Base-by-base conservation (phyloP, 768 basidiomycete species). In the Tephrocybe sp. region DNA sequence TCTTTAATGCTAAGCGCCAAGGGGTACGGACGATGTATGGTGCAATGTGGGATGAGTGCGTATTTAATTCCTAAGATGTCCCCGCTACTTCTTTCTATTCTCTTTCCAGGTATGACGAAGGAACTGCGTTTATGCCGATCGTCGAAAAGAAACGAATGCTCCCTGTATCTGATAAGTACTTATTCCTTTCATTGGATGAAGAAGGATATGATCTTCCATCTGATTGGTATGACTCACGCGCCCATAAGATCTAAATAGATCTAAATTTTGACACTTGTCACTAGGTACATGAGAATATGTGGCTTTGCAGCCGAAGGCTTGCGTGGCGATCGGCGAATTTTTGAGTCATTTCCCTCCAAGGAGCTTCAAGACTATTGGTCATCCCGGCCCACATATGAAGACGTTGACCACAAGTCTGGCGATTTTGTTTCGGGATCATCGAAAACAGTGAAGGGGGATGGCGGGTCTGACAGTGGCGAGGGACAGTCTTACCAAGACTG, bases 21-120 rank as follows among this genome's bases (percentile, higher is more conserved):
- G 83, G 86, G 24, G 83, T 79, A 6, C 78, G 81, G 17, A 84
- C 71, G 6, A 78, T 91, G 47, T 92, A 92, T 55, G 85, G 86
- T 20, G 88, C 89, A 6, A 92, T 91, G 89, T 92, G 90, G 88
- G 90, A 93, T 60, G 90, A 91, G 85, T 81, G 53, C 61, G 76
- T 69, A 9, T 21, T 59, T 56, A 37, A 4, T 42, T 56, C 54
- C 39, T 30, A 41, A 43, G n/a, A 39, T 25, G 36, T 53, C 50
- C 32, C 58, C 26, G 40, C 40, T 43, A 14, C 34, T 28, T 50
- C 25, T 52, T 32, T 10, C 40, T 52, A 44, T 52, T 47, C 18
- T 49, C 34, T n/a, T 4, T 28, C 14, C 56, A 88, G 86, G 65
- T 91, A 91, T 56, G 89, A 92, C 58, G 88, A 91, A 73, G 90